These are phyloP conservation scores for Pleurotus ostreatus DNA, from an alignment of 768 basidiomycete genomes.

Conservation along the genomic window DNA sequence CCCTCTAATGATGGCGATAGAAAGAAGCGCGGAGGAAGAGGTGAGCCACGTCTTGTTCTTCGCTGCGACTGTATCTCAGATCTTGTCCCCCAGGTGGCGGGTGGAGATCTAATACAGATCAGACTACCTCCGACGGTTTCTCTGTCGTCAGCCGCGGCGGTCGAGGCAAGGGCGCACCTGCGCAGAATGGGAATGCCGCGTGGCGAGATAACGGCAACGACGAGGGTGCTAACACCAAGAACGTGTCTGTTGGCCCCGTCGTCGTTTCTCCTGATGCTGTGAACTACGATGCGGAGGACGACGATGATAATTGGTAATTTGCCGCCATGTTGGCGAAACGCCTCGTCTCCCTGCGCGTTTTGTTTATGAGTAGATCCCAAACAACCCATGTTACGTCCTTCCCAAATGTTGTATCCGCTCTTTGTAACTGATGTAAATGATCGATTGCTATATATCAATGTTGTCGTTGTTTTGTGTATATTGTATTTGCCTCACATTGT, in stretches of 20 bases:
- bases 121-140: background rate
- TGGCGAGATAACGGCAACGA: background rate
- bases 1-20: background rate
- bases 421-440: no score
- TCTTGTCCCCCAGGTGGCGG: background rate
- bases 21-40: background rate
- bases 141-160: background rate
- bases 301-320: background rate
- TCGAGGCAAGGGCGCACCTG: background rate
- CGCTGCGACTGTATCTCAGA: background rate
- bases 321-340: no score
- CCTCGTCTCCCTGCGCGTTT: no score
- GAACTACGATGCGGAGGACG: background rate
- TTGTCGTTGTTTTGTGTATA: no score
- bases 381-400: no score
- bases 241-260: background rate
- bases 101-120: background rate
- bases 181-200: background rate
- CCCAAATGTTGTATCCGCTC: no score
- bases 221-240: background rate
- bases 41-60: background rate
- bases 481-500: no score
- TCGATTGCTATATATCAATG: no score
- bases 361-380: no score
- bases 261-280: background rate